These are phyloP conservation scores for Leccinum obscurum DNA, from an alignment of 768 basidiomycete species.

Conservation along the genomic window DNA sequence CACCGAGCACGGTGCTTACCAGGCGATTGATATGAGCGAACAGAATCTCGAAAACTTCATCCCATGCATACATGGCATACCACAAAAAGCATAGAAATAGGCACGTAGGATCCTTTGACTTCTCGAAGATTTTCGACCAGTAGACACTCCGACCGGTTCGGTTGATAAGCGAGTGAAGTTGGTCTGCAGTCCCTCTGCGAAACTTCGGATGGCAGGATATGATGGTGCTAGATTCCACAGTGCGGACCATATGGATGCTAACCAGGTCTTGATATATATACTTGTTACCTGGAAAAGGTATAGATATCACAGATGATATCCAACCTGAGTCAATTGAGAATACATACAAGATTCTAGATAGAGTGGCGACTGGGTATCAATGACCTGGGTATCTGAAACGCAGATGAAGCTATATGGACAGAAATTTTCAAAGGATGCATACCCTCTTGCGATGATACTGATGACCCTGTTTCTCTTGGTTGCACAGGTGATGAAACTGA, in stretches of 20 bases:
- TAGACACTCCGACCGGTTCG: conserved; percentile 35
- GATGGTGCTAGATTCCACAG: conserved; percentile 22
- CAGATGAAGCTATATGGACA: neutral
- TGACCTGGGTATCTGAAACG: conserved; percentile 30
- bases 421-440: neutral
- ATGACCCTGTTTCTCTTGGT: neutral
- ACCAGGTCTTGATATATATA: conserved; percentile 46
- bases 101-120: conserved; percentile 51
- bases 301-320: conserved; percentile 2
- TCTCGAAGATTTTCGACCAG: conserved; percentile 29
- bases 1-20: conserved; percentile 34
- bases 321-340: neutral
- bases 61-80: conserved; percentile 65
- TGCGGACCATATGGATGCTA: conserved; percentile 51
- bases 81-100: conserved; percentile 53
- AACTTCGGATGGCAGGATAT: conserved; percentile 33
- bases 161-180: conserved; percentile 30
- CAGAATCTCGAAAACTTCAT: conserved; percentile 54
- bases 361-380: conserved; percentile 55
- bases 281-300: conserved; percentile 14
- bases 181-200: conserved; percentile 23
- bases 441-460: conserved; percentile 9
- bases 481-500: neutral
- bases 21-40: conserved; percentile 50
- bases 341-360: conserved; percentile 34